Percentiles rank a stretch among this genome's conserved stretches.
phyloP scores from a whole-genome alignment of 306 rosid species.

The Cucumis hystrix region DNA sequence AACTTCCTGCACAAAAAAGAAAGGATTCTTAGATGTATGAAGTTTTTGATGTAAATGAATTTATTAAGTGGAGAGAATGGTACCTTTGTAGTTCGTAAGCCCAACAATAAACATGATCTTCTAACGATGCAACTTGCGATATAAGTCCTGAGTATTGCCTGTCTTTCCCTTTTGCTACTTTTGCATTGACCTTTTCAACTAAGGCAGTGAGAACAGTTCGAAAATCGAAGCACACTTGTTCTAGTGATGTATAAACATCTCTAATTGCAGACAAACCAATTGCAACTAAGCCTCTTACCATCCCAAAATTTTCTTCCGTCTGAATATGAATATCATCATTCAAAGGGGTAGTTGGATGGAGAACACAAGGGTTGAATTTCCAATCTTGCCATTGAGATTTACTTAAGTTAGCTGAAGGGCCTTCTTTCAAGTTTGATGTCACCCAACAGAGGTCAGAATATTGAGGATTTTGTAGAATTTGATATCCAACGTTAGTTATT shows the following conservation, averaged over 20 bases:
- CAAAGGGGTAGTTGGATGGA: conserved; percentile 38
- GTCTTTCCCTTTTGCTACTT: conserved; percentile 61
- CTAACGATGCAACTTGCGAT: conserved; percentile 78
- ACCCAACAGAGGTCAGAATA: conserved; percentile 83
- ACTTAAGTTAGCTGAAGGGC: conserved; percentile 65
- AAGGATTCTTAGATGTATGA: too few species aligned
- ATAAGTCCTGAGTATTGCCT: conserved; percentile 52
- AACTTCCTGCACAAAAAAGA: too few species aligned
- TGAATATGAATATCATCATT: conserved; percentile 18
- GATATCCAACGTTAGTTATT: conserved; percentile 69
- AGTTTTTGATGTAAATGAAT: not conserved
- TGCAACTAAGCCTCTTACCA: conserved; percentile 69
- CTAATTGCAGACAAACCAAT: conserved; percentile 76
- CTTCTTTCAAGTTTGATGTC: conserved; percentile 79
- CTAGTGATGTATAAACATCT: conserved; percentile 62
- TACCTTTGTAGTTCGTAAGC: conserved; percentile 70
- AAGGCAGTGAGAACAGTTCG: conserved; percentile 60
- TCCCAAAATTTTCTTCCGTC: conserved; percentile 45
- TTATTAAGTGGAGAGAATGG: not conserved
- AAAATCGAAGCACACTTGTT: conserved; percentile 56
- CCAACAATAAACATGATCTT: conserved; percentile 82
- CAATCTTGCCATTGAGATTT: conserved; percentile 80
- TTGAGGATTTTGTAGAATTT: conserved; percentile 67
- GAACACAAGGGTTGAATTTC: conserved; percentile 83
- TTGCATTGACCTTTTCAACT: conserved; percentile 37